These are phyloP conservation scores for Rhizopogon vinicolor DNA, from an alignment of 768 basidiomycete species.

Conservation along the genomic window DNA sequence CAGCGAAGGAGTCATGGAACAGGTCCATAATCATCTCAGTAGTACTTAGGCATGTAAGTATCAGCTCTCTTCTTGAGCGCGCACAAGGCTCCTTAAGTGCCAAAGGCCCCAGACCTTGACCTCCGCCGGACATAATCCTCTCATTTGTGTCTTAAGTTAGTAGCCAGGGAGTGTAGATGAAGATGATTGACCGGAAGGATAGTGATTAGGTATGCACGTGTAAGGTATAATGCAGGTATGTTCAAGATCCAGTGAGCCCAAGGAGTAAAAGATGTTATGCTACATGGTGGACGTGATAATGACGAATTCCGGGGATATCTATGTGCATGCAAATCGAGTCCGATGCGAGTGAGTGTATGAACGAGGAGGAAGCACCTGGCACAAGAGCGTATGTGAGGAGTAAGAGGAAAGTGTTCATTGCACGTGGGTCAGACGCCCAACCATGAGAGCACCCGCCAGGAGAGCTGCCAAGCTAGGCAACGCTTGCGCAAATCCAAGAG, in stretches of 20 bases:
- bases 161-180: neutral
- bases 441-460: slow-evolving; percentile 11
- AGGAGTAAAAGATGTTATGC: neutral
- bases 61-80: too few species aligned
- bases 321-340: neutral
- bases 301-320: neutral
- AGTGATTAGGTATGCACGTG: neutral
- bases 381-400: slow-evolving; percentile 6
- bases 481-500: slow-evolving; percentile 6
- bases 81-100: too few species aligned
- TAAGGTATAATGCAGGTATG: neutral
- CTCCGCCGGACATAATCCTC: too few species aligned
- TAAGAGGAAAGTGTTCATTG: neutral
- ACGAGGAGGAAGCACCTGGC: neutral
- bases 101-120: too few species aligned
- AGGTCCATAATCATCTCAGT: too few species aligned
- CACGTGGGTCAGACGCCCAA: slow-evolving; percentile 4
- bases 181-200: neutral
- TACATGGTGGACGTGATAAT: neutral
- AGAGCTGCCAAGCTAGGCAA: slow-evolving; percentile 9
- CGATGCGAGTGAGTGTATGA: slow-evolving; percentile 7
- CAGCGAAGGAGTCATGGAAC: too few species aligned
- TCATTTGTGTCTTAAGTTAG: neutral
- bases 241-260: neutral
- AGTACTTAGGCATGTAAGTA: too few species aligned